A percentile compares a stretch with the other conserved stretches of the same genome.
phyloP scores from a whole-genome alignment of 108 stramenopile genomes.

The Pseudonitzschia multistriata region DNA sequence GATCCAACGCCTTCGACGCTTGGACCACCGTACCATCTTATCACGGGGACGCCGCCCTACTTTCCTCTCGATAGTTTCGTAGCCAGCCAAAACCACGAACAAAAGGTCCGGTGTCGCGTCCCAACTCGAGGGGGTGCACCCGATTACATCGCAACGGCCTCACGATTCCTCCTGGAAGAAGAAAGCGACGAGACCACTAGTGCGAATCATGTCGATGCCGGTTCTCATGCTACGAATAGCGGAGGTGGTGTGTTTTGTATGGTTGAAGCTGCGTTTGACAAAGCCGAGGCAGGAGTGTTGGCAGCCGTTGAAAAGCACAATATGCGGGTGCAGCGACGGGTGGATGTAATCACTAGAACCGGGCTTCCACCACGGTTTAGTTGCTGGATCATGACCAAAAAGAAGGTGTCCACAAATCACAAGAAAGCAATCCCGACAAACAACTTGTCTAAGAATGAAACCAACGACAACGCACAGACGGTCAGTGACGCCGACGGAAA shows the following conservation, averaged over 20 bases:
- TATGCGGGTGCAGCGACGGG: slow-evolving; percentile 15
- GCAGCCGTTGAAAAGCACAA: slow-evolving; percentile 3
- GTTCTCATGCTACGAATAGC: too few relatives aligned
- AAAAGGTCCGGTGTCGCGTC: slow-evolving; percentile 36
- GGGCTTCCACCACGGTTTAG: slow-evolving; percentile 35
- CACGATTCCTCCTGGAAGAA: slow-evolving; percentile 14
- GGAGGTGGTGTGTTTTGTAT: slow-evolving; percentile 25
- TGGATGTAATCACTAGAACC: slow-evolving; percentile 33
- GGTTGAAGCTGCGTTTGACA: slow-evolving; percentile 29
- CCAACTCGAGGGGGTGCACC: slow-evolving; percentile 37
- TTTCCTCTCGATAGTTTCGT: slow-evolving; percentile 36
- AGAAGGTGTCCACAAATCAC: background rate
- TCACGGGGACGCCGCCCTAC: slow-evolving; percentile 40
- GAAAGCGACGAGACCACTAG: background rate
- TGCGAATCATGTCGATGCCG: too few relatives aligned
- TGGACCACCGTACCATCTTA: slow-evolving; percentile 13
- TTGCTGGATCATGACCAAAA: slow-evolving; percentile 31
- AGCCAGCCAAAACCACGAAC: slow-evolving; percentile 34
- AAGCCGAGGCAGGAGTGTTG: slow-evolving; percentile 24
- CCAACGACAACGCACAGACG: slow-evolving; percentile 1
- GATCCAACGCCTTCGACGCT: background rate
- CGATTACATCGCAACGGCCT: slow-evolving; percentile 30
- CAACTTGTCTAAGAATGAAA: background rate
- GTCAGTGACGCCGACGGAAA: background rate
- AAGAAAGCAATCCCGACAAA: background rate